Evolutionary conservation across 2,329 filamentous ascomycete genomes (phyloP), one percentile per base, ranked within the genome.

Genomic region (Cladosporium sp.): DNA sequence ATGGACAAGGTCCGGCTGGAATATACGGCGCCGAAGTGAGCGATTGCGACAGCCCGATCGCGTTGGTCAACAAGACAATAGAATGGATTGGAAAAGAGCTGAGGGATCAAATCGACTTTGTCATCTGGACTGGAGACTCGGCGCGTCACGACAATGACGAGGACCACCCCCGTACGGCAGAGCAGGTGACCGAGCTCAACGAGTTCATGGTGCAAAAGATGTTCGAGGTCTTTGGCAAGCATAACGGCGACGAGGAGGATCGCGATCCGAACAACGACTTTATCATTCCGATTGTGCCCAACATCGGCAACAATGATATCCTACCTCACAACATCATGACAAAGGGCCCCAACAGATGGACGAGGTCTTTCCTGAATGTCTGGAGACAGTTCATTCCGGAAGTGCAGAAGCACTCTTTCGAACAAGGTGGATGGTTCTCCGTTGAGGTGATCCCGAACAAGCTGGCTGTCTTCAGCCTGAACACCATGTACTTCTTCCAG

Each of bases 301-400:
- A 89, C 0, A 89, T 97, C 71, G 95, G 95, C 67, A 99, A 99
- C 81, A 99, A 99, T 78, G 95, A 99, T 74, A 93, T 99, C 66
- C 87, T 97, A 67, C 95, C 95, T 1, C 95, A 99, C 80, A 99
- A 99, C 74, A 96, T 98, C 74, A 88, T 99, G 76, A 82, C 88
- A 50, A 84, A 87, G 0, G 95, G 94, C 0, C 95, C 95, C 18
- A 97, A 97, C 73, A 85, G 86, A 69, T 97, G 94, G 89, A 91
- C 96, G 0, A 86, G 86, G 66, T 84, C 84, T 56, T 97, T 95
- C 72, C 82, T 87, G 29, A 84, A 90, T 26, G 87, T 98, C 26
- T 99, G 95, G 95, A 80, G 81, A 57, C 84, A 85, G 44, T 96
- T 98, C 75, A 96, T 99, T 67, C 95, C 95, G 0, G 92, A 97